These are phyloP conservation scores for Venturia carpophila DNA, from an alignment of 2,329 filamentous ascomycete genomes.

Conservation along the genomic window DNA sequence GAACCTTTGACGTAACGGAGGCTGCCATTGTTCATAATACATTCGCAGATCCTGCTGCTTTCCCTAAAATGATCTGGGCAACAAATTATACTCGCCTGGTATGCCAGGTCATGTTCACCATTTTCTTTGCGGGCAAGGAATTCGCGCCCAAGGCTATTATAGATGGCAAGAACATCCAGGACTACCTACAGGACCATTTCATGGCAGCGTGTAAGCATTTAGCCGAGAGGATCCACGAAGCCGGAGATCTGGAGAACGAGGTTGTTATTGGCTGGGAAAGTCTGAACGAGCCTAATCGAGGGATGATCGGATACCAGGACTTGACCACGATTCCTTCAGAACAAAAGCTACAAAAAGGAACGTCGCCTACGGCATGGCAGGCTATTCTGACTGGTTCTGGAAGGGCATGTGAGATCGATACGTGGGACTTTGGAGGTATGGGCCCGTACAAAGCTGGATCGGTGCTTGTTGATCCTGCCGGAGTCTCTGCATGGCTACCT, in stretches of 20 bases:
- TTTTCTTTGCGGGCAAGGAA: constrained; percentile 85
- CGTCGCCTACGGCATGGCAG: constrained; percentile 90
- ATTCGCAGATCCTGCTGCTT: constrained; percentile 73
- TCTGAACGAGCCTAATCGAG: constrained; percentile 88
- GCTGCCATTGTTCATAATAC: constrained; percentile 94
- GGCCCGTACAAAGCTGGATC: constrained; percentile 86
- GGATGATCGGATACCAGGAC: constrained; percentile 76
- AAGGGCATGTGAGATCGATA: constrained; percentile 78
- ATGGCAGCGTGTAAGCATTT: constrained; percentile 72
- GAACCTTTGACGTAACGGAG: constrained; percentile 76
- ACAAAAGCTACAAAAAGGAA: constrained; percentile 86
- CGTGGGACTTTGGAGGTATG: constrained; percentile 88
- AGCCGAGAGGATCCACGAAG: constrained; percentile 77
- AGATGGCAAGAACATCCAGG: constrained; percentile 90
- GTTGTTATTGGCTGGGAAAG: constrained; percentile 94
- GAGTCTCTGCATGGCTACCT: constrained; percentile 76
- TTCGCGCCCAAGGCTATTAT: constrained; percentile 96
- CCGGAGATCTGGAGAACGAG: constrained; percentile 77
- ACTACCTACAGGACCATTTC: constrained; percentile 85
- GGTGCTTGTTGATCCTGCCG: constrained; percentile 77
- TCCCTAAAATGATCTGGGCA: constrained; percentile 99
- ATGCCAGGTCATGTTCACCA: constrained; percentile 82
- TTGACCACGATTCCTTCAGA: constrained; percentile 74
- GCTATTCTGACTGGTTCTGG: constrained; percentile 87
- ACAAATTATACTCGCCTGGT: constrained; percentile 90